Evolutionary conservation across 208 protist species (phyloP), one percentile per base, ranked within the genome.

Genomic region (Trypanosoma mega): DNA sequence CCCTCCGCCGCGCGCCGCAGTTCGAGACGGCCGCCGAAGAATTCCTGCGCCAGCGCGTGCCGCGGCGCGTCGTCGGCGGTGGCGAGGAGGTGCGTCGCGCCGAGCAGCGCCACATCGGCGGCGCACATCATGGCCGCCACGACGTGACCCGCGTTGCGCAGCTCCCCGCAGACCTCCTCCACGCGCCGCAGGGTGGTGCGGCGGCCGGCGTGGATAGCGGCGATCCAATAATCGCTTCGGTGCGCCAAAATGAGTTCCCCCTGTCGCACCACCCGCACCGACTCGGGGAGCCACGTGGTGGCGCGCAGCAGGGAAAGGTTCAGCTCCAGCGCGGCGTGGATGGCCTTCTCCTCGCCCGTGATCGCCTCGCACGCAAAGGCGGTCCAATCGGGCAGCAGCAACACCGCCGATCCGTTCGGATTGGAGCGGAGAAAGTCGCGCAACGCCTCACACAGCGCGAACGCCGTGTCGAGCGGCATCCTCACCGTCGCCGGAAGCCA

Each of bases 181-280:
- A 97, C 72, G 52, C 72, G 64, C 24, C 49, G 60, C 48, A 97
- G 70, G n/a, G 63, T 67, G 62, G 87, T 87, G 31, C 69, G 56
- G 20, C 93, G 83, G 7, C 91, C 94, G 2, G 74, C 78, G 47
- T 94, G 83, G 64, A 97, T 97, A 6, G 85, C 87, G 16, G 70
- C 72, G n/a, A 96, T 63, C 94, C 94, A 97, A 76, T 93, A 97
- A 30, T 82, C 65, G 59, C 85, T 89, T 46, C 74, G 74, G 69
- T 96, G 63, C 12, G 31, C 44, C 8, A 94, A 49, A 57, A 97
- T 93, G 4, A 93, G 24, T 37, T 92, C 76, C 36, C 76, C 84
- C 74, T 97, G 84, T 24, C 63, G 63, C 48, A 93, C 69, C 23
- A 96, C 63, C 47, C 77, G 69, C 44, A 96, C 85, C 3, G 51